Percentiles rank a stretch among this genome's conserved stretches.
Evolutionary conservation across 768 basidiomycete species (phyloP).

Genomic region (Mycena rosella): DNA sequence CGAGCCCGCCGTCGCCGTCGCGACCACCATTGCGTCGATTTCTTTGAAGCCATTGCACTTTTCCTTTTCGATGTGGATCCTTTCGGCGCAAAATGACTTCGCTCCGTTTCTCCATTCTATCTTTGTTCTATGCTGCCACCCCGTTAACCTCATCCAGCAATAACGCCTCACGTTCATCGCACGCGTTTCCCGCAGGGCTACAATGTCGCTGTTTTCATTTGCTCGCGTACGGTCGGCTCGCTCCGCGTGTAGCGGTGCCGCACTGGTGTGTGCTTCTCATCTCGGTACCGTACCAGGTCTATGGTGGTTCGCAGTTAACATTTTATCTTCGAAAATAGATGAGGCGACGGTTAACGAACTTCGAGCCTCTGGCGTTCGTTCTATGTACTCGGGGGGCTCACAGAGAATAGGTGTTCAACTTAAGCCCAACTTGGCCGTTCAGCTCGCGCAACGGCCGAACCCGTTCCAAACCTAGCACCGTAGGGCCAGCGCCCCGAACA

Average conservation of each 20-base stretch:
- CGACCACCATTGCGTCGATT: not conserved
- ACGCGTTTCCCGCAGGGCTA: not conserved
- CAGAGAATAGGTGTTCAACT: no score
- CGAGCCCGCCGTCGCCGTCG: no score
- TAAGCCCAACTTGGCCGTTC: not conserved
- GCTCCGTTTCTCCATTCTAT: no score
- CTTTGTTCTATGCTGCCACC: no score
- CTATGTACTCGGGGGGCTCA: no score
- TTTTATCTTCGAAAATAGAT: not conserved
- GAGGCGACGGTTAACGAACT: not conserved
- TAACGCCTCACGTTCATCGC: not conserved
- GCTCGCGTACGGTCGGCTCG: not conserved
- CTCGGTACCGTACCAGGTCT: not conserved
- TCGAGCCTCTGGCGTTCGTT: not conserved
- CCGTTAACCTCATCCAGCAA: conserved; percentile 6
- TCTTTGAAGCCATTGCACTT: not conserved
- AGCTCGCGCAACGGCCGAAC: not conserved
- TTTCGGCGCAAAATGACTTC: conserved; percentile 9
- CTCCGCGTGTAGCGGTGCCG: not conserved
- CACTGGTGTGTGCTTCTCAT: not conserved
- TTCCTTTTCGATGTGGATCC: conserved; percentile 5
- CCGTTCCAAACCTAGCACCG: no score
- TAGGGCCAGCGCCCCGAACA: no score
- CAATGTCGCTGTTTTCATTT: conserved; percentile 15
- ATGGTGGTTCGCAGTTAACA: not conserved